Evolutionary conservation across 2,329 filamentous ascomycete genomes (phyloP).

Genomic region (Pestalotiopsis sp.): DNA sequence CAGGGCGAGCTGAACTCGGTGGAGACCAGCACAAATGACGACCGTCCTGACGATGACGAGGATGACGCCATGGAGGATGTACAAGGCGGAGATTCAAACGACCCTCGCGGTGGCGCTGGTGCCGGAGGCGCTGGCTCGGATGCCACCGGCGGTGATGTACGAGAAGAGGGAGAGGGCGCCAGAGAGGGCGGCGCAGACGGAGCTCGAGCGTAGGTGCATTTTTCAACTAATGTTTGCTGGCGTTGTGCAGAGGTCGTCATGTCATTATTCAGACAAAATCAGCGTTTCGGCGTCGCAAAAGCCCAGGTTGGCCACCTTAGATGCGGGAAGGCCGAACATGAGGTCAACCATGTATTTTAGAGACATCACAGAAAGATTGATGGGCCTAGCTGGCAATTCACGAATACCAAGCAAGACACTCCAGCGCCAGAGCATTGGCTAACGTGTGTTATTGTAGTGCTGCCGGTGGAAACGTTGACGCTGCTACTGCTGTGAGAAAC

Average conservation of each 20-base stretch:
- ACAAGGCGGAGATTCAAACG: constrained; percentile 63
- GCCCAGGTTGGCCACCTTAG: constrained; percentile 11
- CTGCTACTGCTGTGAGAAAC: constrained; percentile 80
- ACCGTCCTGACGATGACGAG: constrained; percentile 55
- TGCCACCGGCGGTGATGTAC: constrained; percentile 88
- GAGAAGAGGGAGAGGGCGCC: constrained; percentile 85
- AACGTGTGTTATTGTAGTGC: constrained; percentile 55
- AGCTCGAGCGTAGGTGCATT: constrained; percentile 95
- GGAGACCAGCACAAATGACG: constrained; percentile 51
- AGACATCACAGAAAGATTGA: constrained; percentile 8
- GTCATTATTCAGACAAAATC: constrained; percentile 15
- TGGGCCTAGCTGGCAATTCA: constrained; percentile 1
- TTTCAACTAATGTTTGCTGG: constrained; percentile 30
- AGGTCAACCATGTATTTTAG: constrained; percentile 10
- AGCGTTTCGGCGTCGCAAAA: constrained; percentile 16
- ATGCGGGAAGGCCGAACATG: constrained; percentile 3
- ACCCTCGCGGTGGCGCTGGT: constrained; percentile 61
- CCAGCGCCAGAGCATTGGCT: constrained; percentile 35
- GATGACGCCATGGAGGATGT: constrained; percentile 80
- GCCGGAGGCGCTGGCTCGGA: constrained; percentile 82
- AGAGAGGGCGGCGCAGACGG: constrained; percentile 95
- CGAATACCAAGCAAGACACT: constrained; percentile 13
- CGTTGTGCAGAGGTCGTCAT: constrained; percentile 21
- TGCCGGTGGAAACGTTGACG: constrained; percentile 64
- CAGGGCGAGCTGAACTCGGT: constrained; percentile 70